Base-by-base conservation (phyloP, 345 rosid genomes). In the Clarkia xantiana region DNA sequence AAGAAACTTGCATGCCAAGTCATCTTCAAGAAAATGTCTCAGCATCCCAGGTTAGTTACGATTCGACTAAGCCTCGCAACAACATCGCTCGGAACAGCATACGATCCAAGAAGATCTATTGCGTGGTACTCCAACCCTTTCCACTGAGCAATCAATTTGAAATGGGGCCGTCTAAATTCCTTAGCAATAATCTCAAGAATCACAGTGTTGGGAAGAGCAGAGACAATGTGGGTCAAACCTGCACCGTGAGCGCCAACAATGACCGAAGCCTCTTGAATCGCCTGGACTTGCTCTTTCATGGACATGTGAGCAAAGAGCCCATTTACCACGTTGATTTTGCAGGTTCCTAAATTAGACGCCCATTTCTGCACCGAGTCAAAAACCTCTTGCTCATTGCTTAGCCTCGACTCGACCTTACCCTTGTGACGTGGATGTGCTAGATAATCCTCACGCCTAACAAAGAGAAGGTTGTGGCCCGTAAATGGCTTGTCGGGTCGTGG, bases 171-270 rank as follows among this genome's bases (percentile, higher is more conserved):
- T 48, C 72, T 71, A 52, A 66, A 91, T 38, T 62, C 56, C 10
- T 62, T 54, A 62, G 93, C 80, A 6, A 86, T 55, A 18, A 91
- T 76, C 76, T 86, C 96, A 11, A 91, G 75, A 56, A 91, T 72
- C 44, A 89, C 84, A 11, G 96, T 84, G 68, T 80, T 74, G 23
- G 94, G 83, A 14, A 76, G 69, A 2, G 96, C 96, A 3, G 94
- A 81, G 14, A 91, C 84, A 6, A 81, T 80, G 64, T 91, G 96
- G 14, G 98, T 86, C 17, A 86, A 77, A 19, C 98, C 98, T 3
- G 98, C 96, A 25, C 98, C 98, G 45, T 91, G 98, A 59, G 98
- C 98, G 52, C 96, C 82, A 43, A 91, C 71, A 49, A 91, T 81
- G 62, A 91, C 89, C 0, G 94, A 91, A 10, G 98, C 98, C 39